Evolutionary conservation across 371 early-diverging fungal genomes (phyloP).

Genomic region (Zychaea mexicana): DNA sequence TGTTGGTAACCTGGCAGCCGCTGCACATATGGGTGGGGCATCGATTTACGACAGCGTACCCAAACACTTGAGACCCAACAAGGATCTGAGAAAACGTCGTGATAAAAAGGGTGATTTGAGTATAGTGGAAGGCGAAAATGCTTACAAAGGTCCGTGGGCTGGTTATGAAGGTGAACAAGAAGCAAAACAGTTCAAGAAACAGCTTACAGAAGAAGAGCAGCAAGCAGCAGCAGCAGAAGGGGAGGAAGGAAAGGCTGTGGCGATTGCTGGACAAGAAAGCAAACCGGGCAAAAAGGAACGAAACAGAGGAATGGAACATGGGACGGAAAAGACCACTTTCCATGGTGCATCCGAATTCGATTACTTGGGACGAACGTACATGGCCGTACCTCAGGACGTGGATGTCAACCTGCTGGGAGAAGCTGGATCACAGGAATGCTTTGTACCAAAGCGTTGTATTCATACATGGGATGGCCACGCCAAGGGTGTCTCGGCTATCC

Average conservation of each 20-base stretch:
- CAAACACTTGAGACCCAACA: constrained; percentile 47
- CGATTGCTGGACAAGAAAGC: constrained; percentile 20
- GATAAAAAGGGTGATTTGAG: constrained; percentile 79
- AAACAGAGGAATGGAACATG: constrained; percentile 17
- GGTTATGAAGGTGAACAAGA: constrained; percentile 83
- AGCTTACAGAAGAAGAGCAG: too few relatives aligned
- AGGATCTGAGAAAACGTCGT: constrained; percentile 65
- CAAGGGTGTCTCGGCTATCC: constrained; percentile 89
- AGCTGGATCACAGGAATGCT: constrained; percentile 79
- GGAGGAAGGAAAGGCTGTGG: not conserved
- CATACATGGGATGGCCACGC: constrained; percentile 95
- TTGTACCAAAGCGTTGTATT: constrained; percentile 81
- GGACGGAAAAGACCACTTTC: constrained; percentile 68
- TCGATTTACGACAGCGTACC: constrained; percentile 59
- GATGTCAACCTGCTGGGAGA: constrained; percentile 77
- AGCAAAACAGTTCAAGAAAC: not conserved
- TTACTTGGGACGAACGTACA: constrained; percentile 93
- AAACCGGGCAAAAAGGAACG: constrained; percentile 30
- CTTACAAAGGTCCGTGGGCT: constrained; percentile 96
- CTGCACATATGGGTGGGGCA: constrained; percentile 48
- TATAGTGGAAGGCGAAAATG: constrained; percentile 77
- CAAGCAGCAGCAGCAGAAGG: constrained; percentile 6
- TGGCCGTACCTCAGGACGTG: constrained; percentile 91
- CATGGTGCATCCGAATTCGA: constrained; percentile 82
- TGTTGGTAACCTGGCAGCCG: constrained; percentile 70